These are phyloP conservation scores for Amanita pseudoporphyria DNA, from an alignment of 768 basidiomycete species.

Conservation along the genomic window DNA sequence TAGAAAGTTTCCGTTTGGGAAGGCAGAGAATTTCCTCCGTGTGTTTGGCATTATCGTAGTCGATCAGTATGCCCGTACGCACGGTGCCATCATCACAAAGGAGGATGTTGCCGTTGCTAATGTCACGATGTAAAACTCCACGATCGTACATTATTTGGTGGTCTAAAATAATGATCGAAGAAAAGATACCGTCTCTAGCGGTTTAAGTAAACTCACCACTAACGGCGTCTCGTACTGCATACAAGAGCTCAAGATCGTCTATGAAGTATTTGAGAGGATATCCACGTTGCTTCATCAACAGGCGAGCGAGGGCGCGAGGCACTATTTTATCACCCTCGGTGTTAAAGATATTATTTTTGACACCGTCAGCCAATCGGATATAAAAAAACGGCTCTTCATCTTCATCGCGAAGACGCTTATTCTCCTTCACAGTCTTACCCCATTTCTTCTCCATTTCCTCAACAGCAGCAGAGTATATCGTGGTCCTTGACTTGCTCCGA, in stretches of 20 bases:
- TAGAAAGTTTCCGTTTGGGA: too few relatives aligned
- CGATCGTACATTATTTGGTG: constrained; percentile 14
- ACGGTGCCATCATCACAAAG: constrained; percentile 9
- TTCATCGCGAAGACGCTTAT: too few relatives aligned
- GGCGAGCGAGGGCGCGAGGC: neutral
- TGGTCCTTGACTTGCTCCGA: too few relatives aligned
- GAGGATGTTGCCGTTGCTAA: constrained; percentile 19
- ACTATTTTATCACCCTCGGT: too few relatives aligned
- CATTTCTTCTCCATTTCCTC: too few relatives aligned
- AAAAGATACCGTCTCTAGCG: too few relatives aligned
- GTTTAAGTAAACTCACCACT: neutral
- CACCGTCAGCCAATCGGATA: too few relatives aligned
- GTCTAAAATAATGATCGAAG: constrained; percentile 9
- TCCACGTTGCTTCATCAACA: neutral
- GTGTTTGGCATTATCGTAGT: constrained; percentile 14
- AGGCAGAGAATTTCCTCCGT: neutral
- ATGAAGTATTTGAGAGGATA: neutral
- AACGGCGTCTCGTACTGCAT: neutral
- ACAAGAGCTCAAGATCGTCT: neutral
- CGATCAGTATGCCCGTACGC: constrained; percentile 10
- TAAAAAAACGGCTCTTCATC: too few relatives aligned
- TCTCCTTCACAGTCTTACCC: too few relatives aligned
- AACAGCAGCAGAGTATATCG: too few relatives aligned
- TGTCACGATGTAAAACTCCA: constrained; percentile 17
- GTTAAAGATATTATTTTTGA: too few relatives aligned